A percentile compares a stretch with the other conserved stretches of the same genome.
Conservation (phyloP, 192 early-diverging fungal genomes). For the Entophlyctis luteolus region DNA sequence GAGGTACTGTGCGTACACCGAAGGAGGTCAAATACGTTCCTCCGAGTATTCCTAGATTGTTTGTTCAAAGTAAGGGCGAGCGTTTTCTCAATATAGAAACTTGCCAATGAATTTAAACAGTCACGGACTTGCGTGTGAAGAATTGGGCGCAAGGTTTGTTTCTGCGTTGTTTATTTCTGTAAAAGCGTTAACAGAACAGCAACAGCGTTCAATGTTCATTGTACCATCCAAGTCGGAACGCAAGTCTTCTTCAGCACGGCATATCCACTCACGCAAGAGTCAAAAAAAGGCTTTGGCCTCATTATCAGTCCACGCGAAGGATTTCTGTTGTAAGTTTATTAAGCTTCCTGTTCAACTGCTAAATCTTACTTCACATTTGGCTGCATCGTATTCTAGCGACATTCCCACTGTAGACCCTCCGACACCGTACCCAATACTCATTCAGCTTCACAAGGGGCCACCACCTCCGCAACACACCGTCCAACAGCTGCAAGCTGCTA, state of each 20-base stretch:
- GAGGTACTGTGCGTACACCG: too few relatives aligned
- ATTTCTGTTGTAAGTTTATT: conserved; percentile 37
- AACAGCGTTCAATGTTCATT: conserved; percentile 19
- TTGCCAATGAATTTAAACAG: background rate
- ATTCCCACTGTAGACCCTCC: conserved; percentile 16
- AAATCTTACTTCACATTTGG: background rate
- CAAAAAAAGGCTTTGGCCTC: conserved; percentile 39
- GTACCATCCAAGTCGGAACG: conserved; percentile 20
- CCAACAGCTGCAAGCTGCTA: background rate
- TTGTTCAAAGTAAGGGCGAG: conserved; percentile 13
- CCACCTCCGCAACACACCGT: conserved; percentile 11
- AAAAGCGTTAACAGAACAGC: background rate
- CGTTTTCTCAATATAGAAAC: background rate
- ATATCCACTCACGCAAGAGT: conserved; percentile 28
- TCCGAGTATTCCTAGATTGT: conserved; percentile 17
- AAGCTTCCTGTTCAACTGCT: background rate
- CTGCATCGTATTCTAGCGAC: background rate
- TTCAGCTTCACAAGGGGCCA: conserved; percentile 22
- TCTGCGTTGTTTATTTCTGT: background rate
- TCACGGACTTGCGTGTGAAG: conserved; percentile 16
- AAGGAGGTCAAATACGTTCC: background rate
- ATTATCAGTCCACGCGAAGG: conserved; percentile 29
- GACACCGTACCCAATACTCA: conserved; percentile 21
- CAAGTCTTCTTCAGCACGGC: conserved; percentile 12
- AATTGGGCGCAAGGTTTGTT: conserved; percentile 8